Base-by-base conservation (phyloP, 768 basidiomycete genomes). In the Pulveroboletus sp. region DNA sequence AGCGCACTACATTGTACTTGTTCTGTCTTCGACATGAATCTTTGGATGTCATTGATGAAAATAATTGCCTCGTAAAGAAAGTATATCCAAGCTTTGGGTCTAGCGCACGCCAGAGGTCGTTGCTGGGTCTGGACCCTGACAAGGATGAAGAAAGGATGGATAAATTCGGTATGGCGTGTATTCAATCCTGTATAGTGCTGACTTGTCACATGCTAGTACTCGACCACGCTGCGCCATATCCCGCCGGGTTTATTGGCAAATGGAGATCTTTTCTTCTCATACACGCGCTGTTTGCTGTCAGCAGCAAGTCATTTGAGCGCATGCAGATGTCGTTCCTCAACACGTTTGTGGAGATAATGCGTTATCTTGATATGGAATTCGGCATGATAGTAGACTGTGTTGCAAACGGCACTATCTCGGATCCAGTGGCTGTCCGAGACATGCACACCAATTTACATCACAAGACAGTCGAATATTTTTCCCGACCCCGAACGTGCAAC, bases 221-320 rank as follows among this genome's bases (percentile, higher is more conserved):
- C 13, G 44, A 51, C 34, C 43, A 47, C 21, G 13, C 46, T 16
- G 53, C 55, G 7, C 49, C 45, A 0, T 47, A 44, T 39, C 54
- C 55, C 1, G 21, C 34, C 0, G 24, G 25, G 16, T 56, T 52
- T 27, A 38, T 52, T 14, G 19, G 16, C 32, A 51, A 44, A 34
- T 57, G 54, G 49, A 27, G 49, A 9, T 38, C 54, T 31, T 56
- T 56, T 20, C 55, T 56, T 44, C 21, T 56, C 2, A 34, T 56
- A 13, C 55, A 45, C 16, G 55, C 29, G 4, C 40, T 56, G 3
- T 56, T 51, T 21, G 35, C 50, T 0, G 12, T 57, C 14, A 19
- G 33, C 4, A 52, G 37, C 40, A 48, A 14, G 37, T 35, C 40
- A 24, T 25, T 58, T 13, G 48, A 50, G 37, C 17, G 20, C 4